Base-by-base conservation (phyloP, 768 basidiomycete genomes). In the Lactarius trivialis region DNA sequence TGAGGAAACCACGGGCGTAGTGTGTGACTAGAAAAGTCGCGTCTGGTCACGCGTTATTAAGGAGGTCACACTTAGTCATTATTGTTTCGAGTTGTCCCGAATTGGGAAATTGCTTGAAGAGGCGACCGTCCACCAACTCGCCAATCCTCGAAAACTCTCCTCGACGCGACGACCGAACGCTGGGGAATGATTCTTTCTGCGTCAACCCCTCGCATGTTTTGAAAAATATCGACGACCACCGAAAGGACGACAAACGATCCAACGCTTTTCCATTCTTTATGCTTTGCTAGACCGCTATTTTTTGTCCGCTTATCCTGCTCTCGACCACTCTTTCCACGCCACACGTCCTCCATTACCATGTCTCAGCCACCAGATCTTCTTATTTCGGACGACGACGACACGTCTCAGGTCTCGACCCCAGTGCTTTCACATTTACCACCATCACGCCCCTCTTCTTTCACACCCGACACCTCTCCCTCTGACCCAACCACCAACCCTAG, bases 351-450 rank as follows among this genome's bases (percentile, higher is more conserved):
- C 56, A 24, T 58, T 33, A 33, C 36, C 43, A 61, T 59, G 49
- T 66, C 58, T 26, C 53, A 52, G 37, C 61, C 39, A 34, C 57
- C 55, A 24, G 45, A 57, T 49, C 61, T 61, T 34, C 41, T 49
- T 50, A n/a, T 58, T 34, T 33, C 54, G 36, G 65, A 66, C 37
- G 60, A 65, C 54, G 50, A 62, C 57, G 67, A 67, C 48, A 57
- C 65, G 11, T 66, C 67, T 50, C 54, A 54, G 21, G 61, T 66
- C 15, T 66, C 67, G 0, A 67, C 67, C n/a, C 67, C 67, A 28
- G 30, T 67, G 15, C 55, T 63, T 12, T 2, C 56, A 1, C 61
- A 62, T 41, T 28, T 52, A 5, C 65, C 61, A 2, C 1, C 61
- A 14, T 51, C 67, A 2, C 24, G 5, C 41, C 5, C 64, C 14